Conservation (phyloP, 2,329 filamentous ascomycete species). For the Fusarium armeniacum region DNA sequence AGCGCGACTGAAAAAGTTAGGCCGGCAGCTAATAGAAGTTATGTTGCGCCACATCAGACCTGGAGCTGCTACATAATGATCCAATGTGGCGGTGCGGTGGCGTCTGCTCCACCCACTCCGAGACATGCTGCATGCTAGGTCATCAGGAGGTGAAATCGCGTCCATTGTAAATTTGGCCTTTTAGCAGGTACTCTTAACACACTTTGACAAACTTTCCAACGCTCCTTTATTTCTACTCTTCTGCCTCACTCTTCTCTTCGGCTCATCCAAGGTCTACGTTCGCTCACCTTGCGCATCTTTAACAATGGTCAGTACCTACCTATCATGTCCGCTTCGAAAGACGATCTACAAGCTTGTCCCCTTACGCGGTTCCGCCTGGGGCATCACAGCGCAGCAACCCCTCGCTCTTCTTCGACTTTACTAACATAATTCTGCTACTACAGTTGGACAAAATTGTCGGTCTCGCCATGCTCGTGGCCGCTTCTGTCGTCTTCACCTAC, state of each 20-base stretch:
- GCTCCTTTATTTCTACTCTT: slow-evolving; percentile 42
- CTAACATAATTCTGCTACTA: slow-evolving; percentile 30
- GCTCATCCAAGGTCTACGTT: slow-evolving; percentile 28
- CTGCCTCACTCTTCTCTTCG: slow-evolving; percentile 22
- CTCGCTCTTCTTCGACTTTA: slow-evolving; percentile 19
- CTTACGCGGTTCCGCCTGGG: slow-evolving; percentile 34
- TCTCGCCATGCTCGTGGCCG: slow-evolving; percentile 77
- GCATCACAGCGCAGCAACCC: slow-evolving; percentile 44
- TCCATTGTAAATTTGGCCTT: slow-evolving; percentile 14
- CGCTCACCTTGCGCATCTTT: slow-evolving; percentile 40
- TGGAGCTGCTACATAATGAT: no score
- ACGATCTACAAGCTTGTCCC: slow-evolving; percentile 37
- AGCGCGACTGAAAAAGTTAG: slow-evolving; percentile 44
- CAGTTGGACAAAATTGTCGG: slow-evolving; percentile 90
- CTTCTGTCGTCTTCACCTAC: slow-evolving; percentile 78
- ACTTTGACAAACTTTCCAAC: slow-evolving; percentile 41
- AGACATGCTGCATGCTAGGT: slow-evolving; percentile 7
- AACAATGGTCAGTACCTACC: slow-evolving; percentile 45
- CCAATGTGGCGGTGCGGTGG: slow-evolving; percentile 1
- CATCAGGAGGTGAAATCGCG: slow-evolving; percentile 13
- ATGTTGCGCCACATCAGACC: background rate
- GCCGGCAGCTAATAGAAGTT: slow-evolving; percentile 8
- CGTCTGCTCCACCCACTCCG: slow-evolving; percentile 8
- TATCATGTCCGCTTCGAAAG: background rate
- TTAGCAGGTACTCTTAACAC: slow-evolving; percentile 13